phyloP scores from a whole-genome alignment of 306 rosid genomes.

The Acmispon strigosus region DNA sequence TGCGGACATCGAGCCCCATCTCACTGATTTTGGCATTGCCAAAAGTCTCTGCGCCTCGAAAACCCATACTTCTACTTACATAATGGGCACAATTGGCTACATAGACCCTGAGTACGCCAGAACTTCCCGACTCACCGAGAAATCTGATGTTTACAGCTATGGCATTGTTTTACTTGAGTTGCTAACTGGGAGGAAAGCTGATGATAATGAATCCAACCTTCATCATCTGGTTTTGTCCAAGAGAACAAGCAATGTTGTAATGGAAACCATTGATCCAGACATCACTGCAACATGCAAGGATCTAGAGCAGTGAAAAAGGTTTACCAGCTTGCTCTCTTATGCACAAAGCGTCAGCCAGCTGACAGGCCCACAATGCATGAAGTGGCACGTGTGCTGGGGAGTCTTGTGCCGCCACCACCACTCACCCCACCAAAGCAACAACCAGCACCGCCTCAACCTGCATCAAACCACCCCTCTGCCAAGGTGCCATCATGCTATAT shows the following conservation, averaged over 20 bases:
- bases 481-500: constrained; percentile 52
- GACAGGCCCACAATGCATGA: constrained; percentile 93
- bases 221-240: constrained; percentile 89
- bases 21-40: constrained; percentile 94
- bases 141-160: constrained; percentile 89
- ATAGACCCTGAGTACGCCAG: constrained; percentile 97
- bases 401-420: constrained; percentile 42
- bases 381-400: constrained; percentile 64
- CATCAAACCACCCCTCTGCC: constrained; percentile 33
- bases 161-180: constrained; percentile 91
- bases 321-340: constrained; percentile 79
- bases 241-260: constrained; percentile 72
- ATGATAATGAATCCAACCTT: constrained; percentile 81
- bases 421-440: constrained; percentile 17
- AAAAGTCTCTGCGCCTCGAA: constrained; percentile 71
- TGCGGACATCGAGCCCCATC: constrained; percentile 79
- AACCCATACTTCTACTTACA: constrained; percentile 74
- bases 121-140: constrained; percentile 90
- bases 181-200: constrained; percentile 91
- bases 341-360: constrained; percentile 71
- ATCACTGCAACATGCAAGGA: constrained; percentile 75
- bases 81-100: constrained; percentile 96
- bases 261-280: constrained; percentile 88
- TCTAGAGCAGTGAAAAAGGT: constrained; percentile 77
- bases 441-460: not conserved